Evolutionary conservation across 768 basidiomycete species (phyloP).

Genomic region (Mrakia hoshinonis): DNA sequence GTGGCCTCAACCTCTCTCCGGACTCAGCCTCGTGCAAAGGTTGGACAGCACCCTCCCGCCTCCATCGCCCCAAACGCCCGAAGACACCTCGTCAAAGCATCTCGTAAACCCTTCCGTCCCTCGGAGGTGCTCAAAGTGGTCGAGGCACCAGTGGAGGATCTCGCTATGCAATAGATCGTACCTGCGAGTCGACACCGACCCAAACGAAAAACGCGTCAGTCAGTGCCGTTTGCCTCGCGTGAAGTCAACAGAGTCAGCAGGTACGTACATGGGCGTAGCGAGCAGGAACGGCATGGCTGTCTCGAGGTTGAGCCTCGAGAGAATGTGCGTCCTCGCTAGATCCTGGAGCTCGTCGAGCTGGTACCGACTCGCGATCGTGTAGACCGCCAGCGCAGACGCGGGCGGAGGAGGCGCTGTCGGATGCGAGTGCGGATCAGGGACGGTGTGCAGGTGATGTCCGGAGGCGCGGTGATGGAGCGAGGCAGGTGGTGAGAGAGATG

Average conservation of each 20-base stretch:
- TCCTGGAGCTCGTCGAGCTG: background rate
- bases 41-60: constrained; percentile 2
- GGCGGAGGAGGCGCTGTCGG: background rate
- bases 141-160: background rate
- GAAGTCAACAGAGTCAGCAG: too few species aligned
- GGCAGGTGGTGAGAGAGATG: background rate
- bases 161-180: background rate
- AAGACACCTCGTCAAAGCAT: background rate
- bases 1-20: background rate
- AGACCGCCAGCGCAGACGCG: background rate
- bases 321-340: background rate
- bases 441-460: background rate
- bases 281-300: background rate
- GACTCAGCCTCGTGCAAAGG: background rate
- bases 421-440: constrained; percentile 10
- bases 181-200: too few species aligned
- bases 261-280: background rate
- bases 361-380: constrained; percentile 2
- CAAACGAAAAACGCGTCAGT: too few species aligned
- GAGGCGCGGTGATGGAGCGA: background rate
- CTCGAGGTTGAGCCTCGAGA: background rate
- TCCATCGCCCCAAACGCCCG: constrained; percentile 1
- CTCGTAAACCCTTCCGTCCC: constrained; percentile 1
- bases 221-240: too few species aligned
- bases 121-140: background rate